These are phyloP conservation scores for Albophoma yamanashiensis DNA, from an alignment of 2,329 filamentous ascomycete species.

Conservation along the genomic window DNA sequence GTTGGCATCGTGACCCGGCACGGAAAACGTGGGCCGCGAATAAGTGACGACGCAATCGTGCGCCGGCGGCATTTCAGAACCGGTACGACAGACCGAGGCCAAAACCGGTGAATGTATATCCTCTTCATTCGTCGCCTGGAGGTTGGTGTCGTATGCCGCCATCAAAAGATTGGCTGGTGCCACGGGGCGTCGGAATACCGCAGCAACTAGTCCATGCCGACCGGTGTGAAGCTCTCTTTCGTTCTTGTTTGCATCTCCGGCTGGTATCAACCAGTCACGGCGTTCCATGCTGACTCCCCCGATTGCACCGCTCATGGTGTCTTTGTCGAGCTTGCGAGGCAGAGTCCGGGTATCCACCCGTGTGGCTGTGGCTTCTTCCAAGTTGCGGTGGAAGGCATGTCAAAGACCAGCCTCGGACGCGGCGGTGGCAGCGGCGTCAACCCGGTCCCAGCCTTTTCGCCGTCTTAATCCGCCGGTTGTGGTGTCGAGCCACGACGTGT, in stretches of 20 bases:
- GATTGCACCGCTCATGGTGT: neutral
- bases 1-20: neutral
- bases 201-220: neutral
- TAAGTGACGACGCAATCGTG: neutral
- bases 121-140: neutral
- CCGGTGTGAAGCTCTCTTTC: neutral
- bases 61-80: neutral
- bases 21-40: neutral
- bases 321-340: neutral
- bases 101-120: slow-evolving; percentile 1
- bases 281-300: neutral
- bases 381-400: neutral
- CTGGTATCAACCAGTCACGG: neutral
- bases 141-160: neutral
- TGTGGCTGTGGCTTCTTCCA: neutral
- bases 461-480: neutral
- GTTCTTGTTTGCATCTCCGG: neutral
- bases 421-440: neutral
- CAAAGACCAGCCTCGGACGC: neutral
- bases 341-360: neutral
- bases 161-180: neutral
- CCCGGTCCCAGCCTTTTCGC: neutral
- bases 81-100: neutral
- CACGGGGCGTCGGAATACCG: neutral
- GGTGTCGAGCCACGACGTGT: neutral